phyloP scores from a whole-genome alignment of 495 filamentous ascomycete genomes.

The Lasiosphaeriaceae sp. region DNA sequence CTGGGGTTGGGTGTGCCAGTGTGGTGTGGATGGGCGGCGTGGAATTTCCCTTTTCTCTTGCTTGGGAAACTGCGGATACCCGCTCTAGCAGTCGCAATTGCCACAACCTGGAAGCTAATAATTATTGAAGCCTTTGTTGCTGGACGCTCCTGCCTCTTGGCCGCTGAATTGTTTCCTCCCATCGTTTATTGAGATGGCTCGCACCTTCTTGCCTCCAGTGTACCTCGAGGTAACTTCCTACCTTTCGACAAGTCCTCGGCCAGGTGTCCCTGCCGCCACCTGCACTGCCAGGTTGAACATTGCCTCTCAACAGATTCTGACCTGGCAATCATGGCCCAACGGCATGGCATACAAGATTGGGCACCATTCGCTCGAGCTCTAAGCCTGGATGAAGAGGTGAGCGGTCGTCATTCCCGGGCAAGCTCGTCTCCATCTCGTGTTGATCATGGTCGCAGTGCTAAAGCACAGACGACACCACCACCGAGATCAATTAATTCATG shows the following conservation, averaged over 20 bases:
- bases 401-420: neutral
- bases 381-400: neutral
- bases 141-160: neutral
- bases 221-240: too few relatives aligned
- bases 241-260: neutral
- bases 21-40: neutral
- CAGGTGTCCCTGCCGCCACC: neutral
- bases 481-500: neutral
- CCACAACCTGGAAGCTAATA: neutral
- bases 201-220: too few relatives aligned
- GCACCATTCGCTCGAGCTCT: neutral
- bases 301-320: neutral
- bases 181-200: too few relatives aligned
- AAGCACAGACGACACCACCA: neutral
- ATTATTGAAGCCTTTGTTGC: neutral
- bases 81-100: neutral
- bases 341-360: slow-evolving; percentile 2
- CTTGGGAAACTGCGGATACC: neutral
- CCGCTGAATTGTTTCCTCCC: neutral
- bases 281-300: neutral
- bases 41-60: neutral
- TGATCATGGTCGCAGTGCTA: neutral
- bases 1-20: slow-evolving; percentile 8
- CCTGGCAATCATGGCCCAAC: slow-evolving; percentile 12
- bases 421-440: neutral